phyloP scores from a whole-genome alignment of 768 basidiomycete genomes.

The Coprinopsis marcescibilis region DNA sequence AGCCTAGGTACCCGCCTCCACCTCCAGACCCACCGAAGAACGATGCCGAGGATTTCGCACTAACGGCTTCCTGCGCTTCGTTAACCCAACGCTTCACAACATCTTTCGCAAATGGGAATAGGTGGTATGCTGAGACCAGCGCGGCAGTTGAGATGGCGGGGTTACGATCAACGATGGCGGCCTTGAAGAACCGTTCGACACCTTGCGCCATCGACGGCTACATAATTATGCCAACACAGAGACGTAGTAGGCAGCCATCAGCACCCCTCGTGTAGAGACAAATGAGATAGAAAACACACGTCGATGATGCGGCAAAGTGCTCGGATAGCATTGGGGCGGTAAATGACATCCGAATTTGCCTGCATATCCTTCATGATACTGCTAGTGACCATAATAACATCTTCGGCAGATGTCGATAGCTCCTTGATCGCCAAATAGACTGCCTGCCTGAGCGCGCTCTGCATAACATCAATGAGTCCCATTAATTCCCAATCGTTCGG shows the following conservation, averaged over 20 bases:
- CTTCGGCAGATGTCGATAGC: constrained; percentile 89
- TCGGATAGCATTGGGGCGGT: constrained; percentile 95
- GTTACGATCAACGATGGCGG: constrained; percentile 95
- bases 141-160: constrained; percentile 95
- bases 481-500: too few species aligned
- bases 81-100: constrained; percentile 99
- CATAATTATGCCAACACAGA: constrained; percentile 8
- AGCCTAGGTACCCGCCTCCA: constrained; percentile 67
- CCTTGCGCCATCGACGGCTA: constrained; percentile 99
- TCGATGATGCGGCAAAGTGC: constrained; percentile 96
- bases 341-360: constrained; percentile 96
- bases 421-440: constrained; percentile 99
- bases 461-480: constrained; percentile 12
- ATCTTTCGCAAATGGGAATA: constrained; percentile 89
- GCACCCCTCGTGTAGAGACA: too few species aligned
- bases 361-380: constrained; percentile 99
- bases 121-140: constrained; percentile 94
- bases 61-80: constrained; percentile 95
- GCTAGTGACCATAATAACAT: constrained; percentile 99
- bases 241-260: too few species aligned
- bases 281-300: too few species aligned
- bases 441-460: constrained; percentile 95
- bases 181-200: constrained; percentile 98
- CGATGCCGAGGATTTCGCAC: constrained; percentile 70
- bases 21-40: constrained; percentile 54